phyloP scores from a whole-genome alignment of 2,329 filamentous ascomycete species.

The Didymella glomerata region DNA sequence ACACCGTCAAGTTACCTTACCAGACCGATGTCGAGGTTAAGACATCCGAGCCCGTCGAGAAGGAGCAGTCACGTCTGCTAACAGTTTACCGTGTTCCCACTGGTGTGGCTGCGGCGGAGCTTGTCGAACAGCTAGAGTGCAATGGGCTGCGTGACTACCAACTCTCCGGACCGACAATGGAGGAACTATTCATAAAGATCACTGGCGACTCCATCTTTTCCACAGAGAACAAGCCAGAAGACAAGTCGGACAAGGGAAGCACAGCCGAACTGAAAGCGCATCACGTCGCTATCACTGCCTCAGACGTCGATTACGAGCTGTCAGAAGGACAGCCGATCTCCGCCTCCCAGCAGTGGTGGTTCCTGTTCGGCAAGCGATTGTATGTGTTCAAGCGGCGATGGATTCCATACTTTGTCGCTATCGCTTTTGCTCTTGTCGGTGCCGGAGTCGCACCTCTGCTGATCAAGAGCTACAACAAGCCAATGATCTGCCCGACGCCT shows the following conservation, averaged over 20 bases:
- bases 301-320: slow-evolving; percentile 51
- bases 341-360: slow-evolving; percentile 71
- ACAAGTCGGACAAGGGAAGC: slow-evolving; percentile 40
- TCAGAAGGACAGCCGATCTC: slow-evolving; percentile 73
- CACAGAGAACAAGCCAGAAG: slow-evolving; percentile 40
- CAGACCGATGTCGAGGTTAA: slow-evolving; percentile 24
- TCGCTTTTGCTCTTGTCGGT: slow-evolving; percentile 79
- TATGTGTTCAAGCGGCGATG: slow-evolving; percentile 79
- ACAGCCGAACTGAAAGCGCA: slow-evolving; percentile 18
- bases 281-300: slow-evolving; percentile 4
- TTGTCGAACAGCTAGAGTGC: slow-evolving; percentile 73
- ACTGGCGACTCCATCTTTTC: slow-evolving; percentile 68
- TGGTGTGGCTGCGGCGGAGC: slow-evolving; percentile 72
- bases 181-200: slow-evolving; percentile 86
- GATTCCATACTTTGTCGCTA: slow-evolving; percentile 75
- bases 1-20: slow-evolving; percentile 52
- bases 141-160: slow-evolving; percentile 76
- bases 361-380: slow-evolving; percentile 78
- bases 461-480: slow-evolving; percentile 64
- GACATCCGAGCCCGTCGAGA: slow-evolving; percentile 26
- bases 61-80: slow-evolving; percentile 68
- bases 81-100: slow-evolving; percentile 76
- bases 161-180: slow-evolving; percentile 85
- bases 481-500: slow-evolving; percentile 51
- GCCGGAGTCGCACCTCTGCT: slow-evolving; percentile 80